Percentiles rank a stretch among this genome's conserved stretches.
Evolutionary conservation across 768 basidiomycete genomes (phyloP).

Genomic region (Lactifluus subvellereus): DNA sequence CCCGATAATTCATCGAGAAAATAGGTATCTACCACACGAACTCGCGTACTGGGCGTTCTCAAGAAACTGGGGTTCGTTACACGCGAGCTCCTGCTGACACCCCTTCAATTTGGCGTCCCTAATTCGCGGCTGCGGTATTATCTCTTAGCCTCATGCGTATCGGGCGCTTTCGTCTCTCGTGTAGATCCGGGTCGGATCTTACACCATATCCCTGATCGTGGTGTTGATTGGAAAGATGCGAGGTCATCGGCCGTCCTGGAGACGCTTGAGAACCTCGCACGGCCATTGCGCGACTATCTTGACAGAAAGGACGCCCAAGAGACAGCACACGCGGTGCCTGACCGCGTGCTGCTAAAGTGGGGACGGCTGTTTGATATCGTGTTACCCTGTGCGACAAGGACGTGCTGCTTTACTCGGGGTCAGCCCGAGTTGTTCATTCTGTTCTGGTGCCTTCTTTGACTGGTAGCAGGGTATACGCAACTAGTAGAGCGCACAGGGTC

Average conservation of each 20-base stretch:
- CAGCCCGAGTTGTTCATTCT: neutral
- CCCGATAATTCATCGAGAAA: neutral
- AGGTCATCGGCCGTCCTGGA: slow-evolving; percentile 25
- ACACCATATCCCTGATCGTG: slow-evolving; percentile 49
- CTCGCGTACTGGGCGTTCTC: slow-evolving; percentile 48
- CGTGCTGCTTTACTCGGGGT: slow-evolving; percentile 84
- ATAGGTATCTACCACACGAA: slow-evolving; percentile 62
- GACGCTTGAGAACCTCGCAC: slow-evolving; percentile 6
- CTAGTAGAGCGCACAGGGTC: slow-evolving; percentile 76
- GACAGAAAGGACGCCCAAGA: slow-evolving; percentile 29
- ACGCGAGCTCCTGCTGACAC: slow-evolving; percentile 63
- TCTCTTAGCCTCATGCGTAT: slow-evolving; percentile 54
- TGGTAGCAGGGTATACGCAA: slow-evolving; percentile 58
- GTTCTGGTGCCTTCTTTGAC: neutral
- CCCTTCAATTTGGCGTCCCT: slow-evolving; percentile 73
- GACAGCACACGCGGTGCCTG: slow-evolving; percentile 40
- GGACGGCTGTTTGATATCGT: slow-evolving; percentile 79
- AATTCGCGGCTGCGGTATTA: slow-evolving; percentile 82
- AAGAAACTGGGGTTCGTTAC: slow-evolving; percentile 49
- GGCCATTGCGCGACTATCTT: slow-evolving; percentile 37
- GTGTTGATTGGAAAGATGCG: slow-evolving; percentile 41
- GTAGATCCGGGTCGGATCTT: slow-evolving; percentile 32
- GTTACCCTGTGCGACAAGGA: slow-evolving; percentile 50
- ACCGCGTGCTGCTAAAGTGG: slow-evolving; percentile 65
- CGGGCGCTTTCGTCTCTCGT: slow-evolving; percentile 35